These are phyloP conservation scores for Cruciata laevipes DNA, from an alignment of 257 asterid species.

Conservation along the genomic window DNA sequence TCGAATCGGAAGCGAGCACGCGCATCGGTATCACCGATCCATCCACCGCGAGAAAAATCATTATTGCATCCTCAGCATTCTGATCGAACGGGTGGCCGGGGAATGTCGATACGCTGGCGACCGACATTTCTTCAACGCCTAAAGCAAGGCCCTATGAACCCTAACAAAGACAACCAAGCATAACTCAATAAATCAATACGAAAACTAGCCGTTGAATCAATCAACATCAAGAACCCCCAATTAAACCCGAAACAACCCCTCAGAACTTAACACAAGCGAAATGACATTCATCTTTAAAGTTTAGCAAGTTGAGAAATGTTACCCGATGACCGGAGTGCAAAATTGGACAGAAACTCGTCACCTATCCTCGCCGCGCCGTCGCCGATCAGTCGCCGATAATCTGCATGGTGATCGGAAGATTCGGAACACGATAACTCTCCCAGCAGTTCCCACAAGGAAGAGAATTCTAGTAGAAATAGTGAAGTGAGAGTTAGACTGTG, in stretches of 20 bases:
- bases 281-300: background rate
- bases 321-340: conserved; percentile 8
- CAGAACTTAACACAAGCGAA: conserved; percentile 5
- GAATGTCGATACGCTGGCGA: no score
- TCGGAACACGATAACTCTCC: background rate
- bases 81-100: conserved; percentile 37
- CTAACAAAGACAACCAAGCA: background rate
- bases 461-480: background rate
- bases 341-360: background rate
- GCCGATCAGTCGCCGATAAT: background rate
- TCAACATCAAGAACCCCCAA: background rate
- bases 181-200: no score
- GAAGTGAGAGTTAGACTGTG: no score
- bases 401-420: background rate
- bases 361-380: no score
- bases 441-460: background rate
- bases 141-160: background rate
- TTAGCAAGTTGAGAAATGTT: background rate
- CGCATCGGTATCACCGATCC: conserved; percentile 64
- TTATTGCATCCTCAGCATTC: conserved; percentile 44
- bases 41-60: conserved; percentile 54
- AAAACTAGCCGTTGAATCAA: background rate
- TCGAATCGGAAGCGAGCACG: conserved; percentile 63
- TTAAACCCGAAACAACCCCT: background rate
- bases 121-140: background rate